Conservation (phyloP, 31 red algal species). For the Porphyra umbilicalis region DNA sequence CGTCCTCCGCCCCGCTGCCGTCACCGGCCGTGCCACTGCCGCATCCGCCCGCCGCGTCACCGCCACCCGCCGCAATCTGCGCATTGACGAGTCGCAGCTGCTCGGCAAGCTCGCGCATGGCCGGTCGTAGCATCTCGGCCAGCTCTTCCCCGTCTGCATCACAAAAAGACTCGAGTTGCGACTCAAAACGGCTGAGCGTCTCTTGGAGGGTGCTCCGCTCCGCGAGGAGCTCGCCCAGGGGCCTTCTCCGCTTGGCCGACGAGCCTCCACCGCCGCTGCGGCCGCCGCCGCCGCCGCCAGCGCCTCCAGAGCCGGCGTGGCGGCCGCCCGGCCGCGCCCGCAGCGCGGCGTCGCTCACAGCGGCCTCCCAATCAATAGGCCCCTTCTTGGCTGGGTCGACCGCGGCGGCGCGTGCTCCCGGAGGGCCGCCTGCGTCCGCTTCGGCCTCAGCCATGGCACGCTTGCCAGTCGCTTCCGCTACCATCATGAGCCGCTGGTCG, state of each 20-base stretch:
- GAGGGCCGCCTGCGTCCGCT: background rate
- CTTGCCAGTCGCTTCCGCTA: background rate
- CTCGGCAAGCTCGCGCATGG: background rate
- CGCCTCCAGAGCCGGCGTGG: too few relatives aligned
- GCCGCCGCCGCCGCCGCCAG: background rate
- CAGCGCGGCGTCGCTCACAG: background rate
- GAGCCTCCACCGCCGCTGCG: background rate
- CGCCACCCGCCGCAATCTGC: background rate
- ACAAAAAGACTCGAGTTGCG: background rate
- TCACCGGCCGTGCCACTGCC: background rate
- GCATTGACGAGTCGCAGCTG: background rate
- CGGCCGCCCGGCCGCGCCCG: background rate
- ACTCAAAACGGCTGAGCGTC: background rate
- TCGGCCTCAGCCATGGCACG: background rate
- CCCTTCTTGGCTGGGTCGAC: background rate
- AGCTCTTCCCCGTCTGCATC: background rate
- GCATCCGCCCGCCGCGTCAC: background rate
- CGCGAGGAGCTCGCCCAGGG: background rate
- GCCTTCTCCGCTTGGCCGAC: background rate
- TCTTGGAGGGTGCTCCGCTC: background rate
- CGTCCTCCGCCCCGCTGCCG: background rate
- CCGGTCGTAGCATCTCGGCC: background rate
- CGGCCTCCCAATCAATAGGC: background rate
- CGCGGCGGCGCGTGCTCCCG: background rate
- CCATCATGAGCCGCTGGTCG: background rate